Percentiles rank a stretch among this genome's conserved stretches.
Conservation (phyloP, 176 grass and related monocot species). For the Carex littledalei region DNA sequence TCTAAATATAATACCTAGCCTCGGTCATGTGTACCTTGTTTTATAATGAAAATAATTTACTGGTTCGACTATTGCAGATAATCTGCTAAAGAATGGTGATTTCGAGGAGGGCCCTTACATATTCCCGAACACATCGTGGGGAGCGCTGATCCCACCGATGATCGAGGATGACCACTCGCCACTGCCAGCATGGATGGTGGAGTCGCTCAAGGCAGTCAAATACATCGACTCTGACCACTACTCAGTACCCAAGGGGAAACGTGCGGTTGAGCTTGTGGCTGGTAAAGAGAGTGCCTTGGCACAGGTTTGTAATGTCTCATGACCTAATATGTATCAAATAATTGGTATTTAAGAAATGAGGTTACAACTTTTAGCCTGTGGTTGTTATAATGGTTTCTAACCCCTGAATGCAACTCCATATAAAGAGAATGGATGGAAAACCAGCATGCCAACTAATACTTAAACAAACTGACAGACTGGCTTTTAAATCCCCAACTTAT, state of each 20-base stretch:
- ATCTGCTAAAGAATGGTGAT: conserved; percentile 88
- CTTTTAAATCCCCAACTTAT: not conserved
- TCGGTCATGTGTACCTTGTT: not conserved
- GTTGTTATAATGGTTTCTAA: too few species aligned
- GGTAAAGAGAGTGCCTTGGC: conserved; percentile 73
- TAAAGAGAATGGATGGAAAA: not conserved
- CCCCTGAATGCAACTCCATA: too few species aligned
- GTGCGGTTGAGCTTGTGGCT: conserved; percentile 80
- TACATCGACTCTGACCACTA: conserved; percentile 87
- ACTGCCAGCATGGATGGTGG: conserved; percentile 74
- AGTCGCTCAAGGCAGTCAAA: conserved; percentile 83
- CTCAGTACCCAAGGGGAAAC: conserved; percentile 57
- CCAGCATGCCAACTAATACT: not conserved
- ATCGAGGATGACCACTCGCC: conserved; percentile 95
- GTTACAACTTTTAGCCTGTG: too few species aligned
- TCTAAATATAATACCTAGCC: not conserved
- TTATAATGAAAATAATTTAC: not conserved
- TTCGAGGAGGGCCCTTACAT: conserved; percentile 91
- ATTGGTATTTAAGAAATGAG: not conserved
- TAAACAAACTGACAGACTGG: not conserved
- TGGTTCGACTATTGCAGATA: conserved; percentile 18
- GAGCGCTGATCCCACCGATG: conserved; percentile 76
- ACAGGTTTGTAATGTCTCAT: conserved; percentile 11
- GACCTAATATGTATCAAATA: not conserved
- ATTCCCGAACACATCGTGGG: conserved; percentile 64